A percentile compares a stretch with the other conserved stretches of the same genome.
phyloP scores from a whole-genome alignment of 2,329 filamentous ascomycete genomes.

The Xylaria polymorpha region DNA sequence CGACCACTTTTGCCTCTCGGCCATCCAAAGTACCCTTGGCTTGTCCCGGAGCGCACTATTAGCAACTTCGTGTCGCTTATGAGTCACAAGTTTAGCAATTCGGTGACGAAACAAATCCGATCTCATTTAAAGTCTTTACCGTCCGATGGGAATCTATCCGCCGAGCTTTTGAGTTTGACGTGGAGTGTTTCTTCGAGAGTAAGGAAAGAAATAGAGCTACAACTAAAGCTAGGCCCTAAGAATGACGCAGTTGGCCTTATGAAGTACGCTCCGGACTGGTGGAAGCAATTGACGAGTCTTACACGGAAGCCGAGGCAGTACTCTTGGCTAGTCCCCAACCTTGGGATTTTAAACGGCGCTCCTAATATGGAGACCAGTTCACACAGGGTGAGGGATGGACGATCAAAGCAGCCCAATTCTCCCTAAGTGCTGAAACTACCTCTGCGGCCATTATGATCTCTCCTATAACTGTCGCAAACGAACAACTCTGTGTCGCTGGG shows the following conservation, averaged over 20 bases:
- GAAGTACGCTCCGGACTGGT: neutral
- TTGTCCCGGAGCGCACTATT: too few relatives aligned
- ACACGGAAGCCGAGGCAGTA: neutral
- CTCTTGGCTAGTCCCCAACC: neutral
- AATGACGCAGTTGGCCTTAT: neutral
- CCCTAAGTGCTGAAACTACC: neutral
- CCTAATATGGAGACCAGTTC: neutral
- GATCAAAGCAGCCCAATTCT: neutral
- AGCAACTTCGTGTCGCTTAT: too few relatives aligned
- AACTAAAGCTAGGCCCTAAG: neutral
- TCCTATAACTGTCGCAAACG: neutral
- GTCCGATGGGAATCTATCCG: neutral
- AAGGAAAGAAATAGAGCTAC: neutral
- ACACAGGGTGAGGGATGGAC: neutral
- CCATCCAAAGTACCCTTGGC: too few relatives aligned
- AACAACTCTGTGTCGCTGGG: neutral
- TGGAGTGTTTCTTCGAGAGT: neutral
- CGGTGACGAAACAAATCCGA: too few relatives aligned
- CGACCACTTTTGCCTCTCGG: too few relatives aligned
- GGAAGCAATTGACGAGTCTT: neutral
- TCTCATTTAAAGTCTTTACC: too few relatives aligned
- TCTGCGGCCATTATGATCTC: neutral
- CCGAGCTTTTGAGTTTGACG: neutral
- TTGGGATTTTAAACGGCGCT: neutral
- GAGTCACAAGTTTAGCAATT: too few relatives aligned